A percentile compares a stretch with the other conserved stretches of the same genome.
phyloP scores from a whole-genome alignment of 768 basidiomycete species.

The Tricholoma hemisulphureum region DNA sequence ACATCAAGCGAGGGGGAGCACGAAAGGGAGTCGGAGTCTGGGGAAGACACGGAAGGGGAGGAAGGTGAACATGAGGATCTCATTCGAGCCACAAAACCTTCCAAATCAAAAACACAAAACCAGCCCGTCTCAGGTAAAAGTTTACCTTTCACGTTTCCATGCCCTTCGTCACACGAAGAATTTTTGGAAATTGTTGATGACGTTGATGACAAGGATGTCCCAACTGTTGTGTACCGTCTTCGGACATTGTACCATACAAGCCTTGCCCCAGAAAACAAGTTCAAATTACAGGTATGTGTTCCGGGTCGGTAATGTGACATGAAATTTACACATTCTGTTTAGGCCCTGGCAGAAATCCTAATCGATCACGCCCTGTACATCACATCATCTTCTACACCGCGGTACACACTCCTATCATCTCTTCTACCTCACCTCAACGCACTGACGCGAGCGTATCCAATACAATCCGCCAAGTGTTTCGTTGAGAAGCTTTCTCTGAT shows the following conservation, averaged over 20 bases:
- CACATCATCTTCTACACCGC: conserved; percentile 60
- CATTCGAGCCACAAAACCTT: conserved; percentile 26
- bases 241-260: conserved; percentile 90
- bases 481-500: conserved; percentile 81
- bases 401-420: conserved; percentile 56
- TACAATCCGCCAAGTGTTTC: conserved; percentile 75
- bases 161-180: conserved; percentile 83
- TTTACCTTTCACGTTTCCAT: conserved; percentile 90
- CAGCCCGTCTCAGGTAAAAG: conserved; percentile 46
- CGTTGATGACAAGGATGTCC: conserved; percentile 69
- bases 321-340: conserved; percentile 1
- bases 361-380: conserved; percentile 86
- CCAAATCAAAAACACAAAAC: conserved; percentile 32
- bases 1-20: conserved; percentile 13
- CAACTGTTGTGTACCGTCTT: conserved; percentile 85
- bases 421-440: conserved; percentile 78
- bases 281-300: conserved; percentile 76
- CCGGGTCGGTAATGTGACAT: background rate
- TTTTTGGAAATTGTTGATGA: conserved; percentile 80
- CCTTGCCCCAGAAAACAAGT: conserved; percentile 87
- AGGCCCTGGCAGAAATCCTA: conserved; percentile 76
- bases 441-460: conserved; percentile 78
- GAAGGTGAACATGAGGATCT: conserved; percentile 48
- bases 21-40: background rate
- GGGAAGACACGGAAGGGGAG: conserved; percentile 37